These are phyloP conservation scores for Microdochium bolleyi DNA, from an alignment of 2,329 filamentous ascomycete genomes.

Conservation along the genomic window DNA sequence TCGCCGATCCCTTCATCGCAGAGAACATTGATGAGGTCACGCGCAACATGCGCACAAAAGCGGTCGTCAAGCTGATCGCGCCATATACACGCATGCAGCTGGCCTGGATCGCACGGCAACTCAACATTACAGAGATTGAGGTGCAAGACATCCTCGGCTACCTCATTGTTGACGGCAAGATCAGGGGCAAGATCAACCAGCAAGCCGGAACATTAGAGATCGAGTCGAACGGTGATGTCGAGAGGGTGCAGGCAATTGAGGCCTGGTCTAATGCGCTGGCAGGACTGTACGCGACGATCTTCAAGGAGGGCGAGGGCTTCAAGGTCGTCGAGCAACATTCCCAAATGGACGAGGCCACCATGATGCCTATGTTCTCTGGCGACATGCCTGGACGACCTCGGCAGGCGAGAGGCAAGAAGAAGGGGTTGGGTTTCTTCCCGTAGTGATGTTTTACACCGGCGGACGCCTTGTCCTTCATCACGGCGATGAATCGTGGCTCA, in stretches of 20 bases:
- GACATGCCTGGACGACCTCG: not conserved
- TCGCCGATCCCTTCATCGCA: slow-evolving; percentile 90
- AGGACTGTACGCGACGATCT: slow-evolving; percentile 61
- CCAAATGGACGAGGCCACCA: not conserved
- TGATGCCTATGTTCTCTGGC: not conserved
- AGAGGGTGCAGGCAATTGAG: slow-evolving; percentile 65
- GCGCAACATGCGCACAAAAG: slow-evolving; percentile 95
- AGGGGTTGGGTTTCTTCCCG: not conserved
- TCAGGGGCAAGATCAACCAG: slow-evolving; percentile 85
- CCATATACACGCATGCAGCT: slow-evolving; percentile 92
- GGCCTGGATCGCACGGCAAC: slow-evolving; percentile 76
- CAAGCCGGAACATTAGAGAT: slow-evolving; percentile 78
- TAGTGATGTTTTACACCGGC: not conserved
- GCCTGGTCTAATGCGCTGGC: slow-evolving; percentile 65
- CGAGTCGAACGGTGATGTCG: slow-evolving; percentile 62
- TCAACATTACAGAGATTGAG: slow-evolving; percentile 83
- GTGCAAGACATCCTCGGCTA: slow-evolving; percentile 95
- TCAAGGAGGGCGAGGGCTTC: slow-evolving; percentile 73
- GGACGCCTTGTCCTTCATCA: no score
- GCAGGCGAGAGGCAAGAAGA: not conserved
- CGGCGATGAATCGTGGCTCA: no score
- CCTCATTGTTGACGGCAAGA: slow-evolving; percentile 82
- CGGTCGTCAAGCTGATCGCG: slow-evolving; percentile 83
- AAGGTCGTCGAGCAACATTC: slow-evolving; percentile 1
- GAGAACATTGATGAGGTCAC: slow-evolving; percentile 99